A percentile compares a stretch with the other conserved stretches of the same genome.
These are phyloP conservation scores for Solanum hybrid DNA, from an alignment of 305 asterid species.

Conservation along the genomic window DNA sequence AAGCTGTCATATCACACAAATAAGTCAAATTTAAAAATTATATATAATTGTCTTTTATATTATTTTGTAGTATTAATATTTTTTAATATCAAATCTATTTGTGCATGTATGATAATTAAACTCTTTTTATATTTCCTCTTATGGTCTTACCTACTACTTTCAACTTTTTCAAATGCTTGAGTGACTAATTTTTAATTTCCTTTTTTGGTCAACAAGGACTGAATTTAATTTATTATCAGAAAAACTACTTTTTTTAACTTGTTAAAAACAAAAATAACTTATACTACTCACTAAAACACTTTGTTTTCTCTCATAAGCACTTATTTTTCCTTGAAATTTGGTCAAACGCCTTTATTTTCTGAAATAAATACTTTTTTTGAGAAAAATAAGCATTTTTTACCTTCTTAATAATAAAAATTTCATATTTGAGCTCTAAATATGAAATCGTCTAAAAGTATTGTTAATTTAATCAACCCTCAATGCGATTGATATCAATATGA, in stretches of 20 bases:
- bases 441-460: neutral
- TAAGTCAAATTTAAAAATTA: neutral
- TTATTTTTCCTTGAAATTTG: neutral
- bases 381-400: neutral
- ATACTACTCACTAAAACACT: neutral
- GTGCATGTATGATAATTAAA: neutral
- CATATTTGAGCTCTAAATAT: neutral
- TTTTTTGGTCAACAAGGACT: neutral
- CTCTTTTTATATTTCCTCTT: neutral
- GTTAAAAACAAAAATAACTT: neutral
- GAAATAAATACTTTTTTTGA: no score
- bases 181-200: neutral
- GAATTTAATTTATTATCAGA: no score
- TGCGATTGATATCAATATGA: neutral
- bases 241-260: no score
- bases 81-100: neutral
- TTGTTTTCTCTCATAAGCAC: neutral
- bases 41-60: neutral
- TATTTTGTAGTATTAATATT: neutral
- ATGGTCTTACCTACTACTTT: neutral
- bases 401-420: neutral
- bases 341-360: neutral
- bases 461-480: neutral
- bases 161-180: neutral
- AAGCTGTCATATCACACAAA: neutral